phyloP scores from a whole-genome alignment of 306 rosid genomes.

The Gastrolobium bilobum region DNA sequence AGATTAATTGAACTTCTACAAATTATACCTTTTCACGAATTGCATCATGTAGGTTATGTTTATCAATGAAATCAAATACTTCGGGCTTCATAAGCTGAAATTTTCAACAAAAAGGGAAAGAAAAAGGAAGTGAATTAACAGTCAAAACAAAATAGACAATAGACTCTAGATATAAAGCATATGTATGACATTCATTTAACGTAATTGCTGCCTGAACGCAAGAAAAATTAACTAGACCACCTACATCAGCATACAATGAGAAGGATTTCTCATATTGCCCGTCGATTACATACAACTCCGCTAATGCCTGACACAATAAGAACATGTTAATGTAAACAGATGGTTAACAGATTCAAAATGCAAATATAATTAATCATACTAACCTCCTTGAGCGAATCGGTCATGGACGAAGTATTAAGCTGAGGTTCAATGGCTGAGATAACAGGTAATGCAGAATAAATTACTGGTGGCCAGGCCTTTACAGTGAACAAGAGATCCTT shows the following conservation, averaged over 20 bases:
- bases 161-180: conserved; percentile 33
- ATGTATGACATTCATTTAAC: conserved; percentile 14
- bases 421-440: conserved; percentile 98
- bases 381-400: conserved; percentile 91
- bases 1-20: conserved; percentile 9
- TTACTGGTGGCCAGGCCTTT: conserved; percentile 86
- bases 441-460: conserved; percentile 86
- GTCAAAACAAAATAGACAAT: conserved; percentile 36
- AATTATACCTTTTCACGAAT: conserved; percentile 84
- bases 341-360: conserved; percentile 37
- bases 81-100: conserved; percentile 93
- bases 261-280: conserved; percentile 92
- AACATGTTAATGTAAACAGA: conserved; percentile 26
- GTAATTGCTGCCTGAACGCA: conserved; percentile 29
- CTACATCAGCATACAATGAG: conserved; percentile 93
- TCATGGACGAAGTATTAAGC: conserved; percentile 83
- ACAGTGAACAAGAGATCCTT: conserved; percentile 77
- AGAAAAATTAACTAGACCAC: conserved; percentile 56
- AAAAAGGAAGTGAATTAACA: conserved; percentile 32
- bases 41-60: conserved; percentile 78
- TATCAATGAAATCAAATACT: conserved; percentile 90
- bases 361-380: conserved; percentile 36
- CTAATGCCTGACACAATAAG: conserved; percentile 75
- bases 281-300: conserved; percentile 84
- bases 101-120: conserved; percentile 23